Evolutionary conservation across 2,329 filamentous ascomycete genomes (phyloP), one percentile per base, ranked within the genome.

Genomic region (Rutstroemia sp.): DNA sequence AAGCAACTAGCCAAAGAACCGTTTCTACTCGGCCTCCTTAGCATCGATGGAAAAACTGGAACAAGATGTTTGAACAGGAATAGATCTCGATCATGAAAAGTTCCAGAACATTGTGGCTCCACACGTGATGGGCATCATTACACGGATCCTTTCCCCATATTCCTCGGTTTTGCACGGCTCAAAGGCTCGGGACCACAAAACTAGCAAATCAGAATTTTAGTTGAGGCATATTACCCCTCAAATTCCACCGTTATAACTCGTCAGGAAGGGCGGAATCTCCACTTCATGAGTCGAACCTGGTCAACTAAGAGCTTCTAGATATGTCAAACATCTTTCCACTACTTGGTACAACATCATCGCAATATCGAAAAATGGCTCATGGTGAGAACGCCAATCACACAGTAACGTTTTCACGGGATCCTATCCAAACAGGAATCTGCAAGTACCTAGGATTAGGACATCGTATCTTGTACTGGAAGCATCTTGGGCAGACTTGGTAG

Each of bases 161-260:
- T 8, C 12, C 8, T 45, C 53, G 53, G 39, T 56, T 56, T 39
- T 51, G 21, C 23, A 45, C 53, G 53, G 53, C 48, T 56, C 39
- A 56, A 45, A 44, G 16, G 23, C n/a, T 5, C 9, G 19, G 17
- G 16, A 50, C 23, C 17, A 42, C 19, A 17, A 27, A 44, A 49
- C 23, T 25, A 40, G n/a, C 36, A 55, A 50, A 56, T 51, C 38
- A 55, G 46, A 38, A 44, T 47, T 19, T 14, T 8, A 45, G 19
- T 16, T 47, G 16, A 19, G 19, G 16, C 14, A 17, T 21, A 21
- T 44, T 44, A 47, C 47, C 27, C 53, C 47, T 56, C 39, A 46
- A 19, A 30, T 16, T 23, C 6, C 14, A 48, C 16, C 19, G 25
- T 19, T 38, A 5, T 38, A 19, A 44, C 53, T 55, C 53, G 53